Evolutionary conservation across 257 asterid genomes (phyloP), one percentile per base, ranked within the genome.

Genomic region (Fraxinus pennsylvanica): DNA sequence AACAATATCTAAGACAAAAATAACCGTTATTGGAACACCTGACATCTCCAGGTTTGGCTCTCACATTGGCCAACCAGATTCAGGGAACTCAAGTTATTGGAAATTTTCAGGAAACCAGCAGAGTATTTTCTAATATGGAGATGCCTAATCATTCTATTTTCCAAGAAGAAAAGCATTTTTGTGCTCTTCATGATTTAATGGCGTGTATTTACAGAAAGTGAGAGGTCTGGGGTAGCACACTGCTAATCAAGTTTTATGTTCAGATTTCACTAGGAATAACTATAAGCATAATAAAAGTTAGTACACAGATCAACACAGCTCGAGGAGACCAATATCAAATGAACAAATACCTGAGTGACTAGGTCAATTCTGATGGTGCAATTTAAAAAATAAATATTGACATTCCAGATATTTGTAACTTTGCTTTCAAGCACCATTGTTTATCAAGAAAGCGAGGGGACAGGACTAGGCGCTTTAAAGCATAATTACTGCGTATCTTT

Each of bases 1-100:
- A 76, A 80, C 57, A 33, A 73, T 70, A 68, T 50, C 22, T 43
- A 71, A 59, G 47, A 76, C 45, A 14, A 69, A 50, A 25, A 45
- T 19, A 77, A 35, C 36, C 47, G 57, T 71, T 76, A 14, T 45
- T 45, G 22, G 21, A 67, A 72, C 79, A 70, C 67, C 32, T 21
- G 36, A 33, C 36, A 59, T 21, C 22, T 59, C 67, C 14, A 7
- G 29, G 67, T 6, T 59, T 12, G 67, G 67, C 67, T 17, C 29
- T 54, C 65, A 54, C 22, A 17, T 47, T 1, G 57, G n/a, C n/a
- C 57, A 47, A 47, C 6, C 19, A 47, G 57, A 47, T 47, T 6
- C 8, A 15, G 59, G 59, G 59, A 47, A 3, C 17, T 15, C n/a
- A 47, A 15, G 17, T 47, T 47, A 15, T 15, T 47, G n/a, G n/a